Base-by-base conservation (phyloP, 225 moss, liverwort and hornwort species). In the Thuidium tamariscinum region DNA sequence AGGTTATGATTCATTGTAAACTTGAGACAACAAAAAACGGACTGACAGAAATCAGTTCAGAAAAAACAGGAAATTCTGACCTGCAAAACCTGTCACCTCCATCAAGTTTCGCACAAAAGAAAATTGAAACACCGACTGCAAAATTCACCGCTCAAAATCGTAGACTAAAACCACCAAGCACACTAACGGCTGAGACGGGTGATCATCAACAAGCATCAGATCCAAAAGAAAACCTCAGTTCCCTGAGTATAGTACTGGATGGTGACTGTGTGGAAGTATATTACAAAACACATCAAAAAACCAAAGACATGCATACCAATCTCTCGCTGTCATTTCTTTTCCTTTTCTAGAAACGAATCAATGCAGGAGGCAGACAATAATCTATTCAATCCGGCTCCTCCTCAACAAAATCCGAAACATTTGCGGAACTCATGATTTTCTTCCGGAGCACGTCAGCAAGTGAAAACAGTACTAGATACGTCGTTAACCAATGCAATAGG, bases 31-130 rank as follows among this genome's bases (percentile, higher is more conserved):
- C 34, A 62, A 56, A 72, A 41, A 72, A 77, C 81, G 9, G 44
- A 82, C 4, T 37, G 3, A 77, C 12, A 21, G 19, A 69, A 69
- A 25, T 36, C 61, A 52, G 61, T 46, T 27, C 19, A 68, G 71
- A 51, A 49, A 75, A 63, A 48, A 37, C 17, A 78, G 23, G 16
- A 62, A 39, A 73, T 36, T 51, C 85, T 89, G 80, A 94, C 95
- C 94, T 60, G 96, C 93, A 80, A 95, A 95, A 87, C 93, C 94
- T 62, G 95, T 98, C 74, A 96, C 92, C 87, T 94, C 94, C 32
- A 88, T 95, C 97, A 74, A 96, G 79, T 83, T 91, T 92, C 12
- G 93, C 84, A 94, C 95, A 88, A 94, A 98, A 83, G 1, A 21
- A 56, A 95, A 92, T 36, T 95, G 95, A 64, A 93, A 94, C 54